phyloP scores from a whole-genome alignment of 441 rosid species.

The Geranium incanum region DNA sequence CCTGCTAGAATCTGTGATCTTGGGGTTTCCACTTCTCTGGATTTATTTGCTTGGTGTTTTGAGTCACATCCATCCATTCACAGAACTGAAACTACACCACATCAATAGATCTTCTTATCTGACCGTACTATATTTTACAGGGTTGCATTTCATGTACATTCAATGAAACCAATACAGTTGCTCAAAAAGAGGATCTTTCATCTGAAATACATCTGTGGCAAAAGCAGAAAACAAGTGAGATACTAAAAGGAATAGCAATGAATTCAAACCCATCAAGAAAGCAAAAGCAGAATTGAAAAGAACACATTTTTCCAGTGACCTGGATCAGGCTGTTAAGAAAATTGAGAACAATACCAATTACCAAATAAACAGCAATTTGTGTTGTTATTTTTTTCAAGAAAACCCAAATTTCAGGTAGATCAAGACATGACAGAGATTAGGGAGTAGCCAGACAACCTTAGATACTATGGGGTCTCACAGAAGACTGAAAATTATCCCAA shows the following conservation, averaged over 20 bases:
- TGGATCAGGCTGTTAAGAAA: slow-evolving; percentile 35
- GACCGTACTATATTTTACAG: slow-evolving; percentile 26
- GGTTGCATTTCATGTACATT: slow-evolving; percentile 28
- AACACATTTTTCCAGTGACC: slow-evolving; percentile 12
- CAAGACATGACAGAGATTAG: no score
- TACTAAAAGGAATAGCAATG: slow-evolving; percentile 33
- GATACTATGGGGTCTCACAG: no score
- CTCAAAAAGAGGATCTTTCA: slow-evolving; percentile 44
- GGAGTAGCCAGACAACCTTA: no score
- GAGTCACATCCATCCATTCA: slow-evolving; percentile 76
- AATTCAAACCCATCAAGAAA: slow-evolving; percentile 22
- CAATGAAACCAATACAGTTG: slow-evolving; percentile 28
- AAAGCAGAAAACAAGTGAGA: slow-evolving; percentile 38
- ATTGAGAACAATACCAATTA: slow-evolving; percentile 24
- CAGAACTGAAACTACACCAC: slow-evolving; percentile 44
- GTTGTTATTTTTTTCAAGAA: slow-evolving; percentile 23
- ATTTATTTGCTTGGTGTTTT: slow-evolving; percentile 35
- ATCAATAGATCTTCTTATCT: slow-evolving; percentile 35
- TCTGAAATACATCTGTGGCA: slow-evolving; percentile 51
- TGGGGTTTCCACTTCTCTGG: slow-evolving; percentile 38
- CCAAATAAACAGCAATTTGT: slow-evolving; percentile 24
- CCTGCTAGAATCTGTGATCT: slow-evolving; percentile 65
- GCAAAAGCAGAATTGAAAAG: slow-evolving; percentile 15
- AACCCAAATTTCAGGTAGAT: slow-evolving; percentile 14
- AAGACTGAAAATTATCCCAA: no score